Conservation (phyloP, 805 yeast genomes). For the Cyberlindnera meyerae region DNA sequence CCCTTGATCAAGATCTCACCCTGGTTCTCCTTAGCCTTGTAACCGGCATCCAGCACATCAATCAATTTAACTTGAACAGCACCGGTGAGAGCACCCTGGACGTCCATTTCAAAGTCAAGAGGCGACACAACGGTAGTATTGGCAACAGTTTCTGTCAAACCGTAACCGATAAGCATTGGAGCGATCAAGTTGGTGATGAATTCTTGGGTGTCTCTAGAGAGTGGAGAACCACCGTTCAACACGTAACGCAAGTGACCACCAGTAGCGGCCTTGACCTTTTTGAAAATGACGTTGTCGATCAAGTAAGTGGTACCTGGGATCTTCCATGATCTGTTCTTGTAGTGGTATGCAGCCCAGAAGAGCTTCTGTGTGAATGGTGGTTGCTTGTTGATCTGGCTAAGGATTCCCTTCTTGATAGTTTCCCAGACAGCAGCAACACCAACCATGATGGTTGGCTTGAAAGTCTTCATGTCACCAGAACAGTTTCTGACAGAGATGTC, state of each 20-base stretch:
- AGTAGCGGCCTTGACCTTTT: conserved; percentile 86
- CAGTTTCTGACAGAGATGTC: conserved; percentile 80
- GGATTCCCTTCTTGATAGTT: conserved; percentile 85
- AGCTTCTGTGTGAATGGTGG: conserved; percentile 67
- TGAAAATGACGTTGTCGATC: conserved; percentile 72
- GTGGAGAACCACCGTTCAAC: conserved; percentile 91
- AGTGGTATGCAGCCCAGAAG: conserved; percentile 83
- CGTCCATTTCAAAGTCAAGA: conserved; percentile 60
- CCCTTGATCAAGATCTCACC: conserved; percentile 90
- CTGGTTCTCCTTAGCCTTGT: conserved; percentile 82
- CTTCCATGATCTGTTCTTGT: conserved; percentile 61
- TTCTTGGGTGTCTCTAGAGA: conserved; percentile 74
- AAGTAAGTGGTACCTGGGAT: conserved; percentile 66
- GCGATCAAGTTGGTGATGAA: conserved; percentile 73
- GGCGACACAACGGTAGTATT: conserved; percentile 71
- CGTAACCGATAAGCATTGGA: conserved; percentile 92
- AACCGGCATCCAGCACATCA: conserved; percentile 89
- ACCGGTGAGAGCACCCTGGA: conserved; percentile 80
- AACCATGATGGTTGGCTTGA: conserved; percentile 90
- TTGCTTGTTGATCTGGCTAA: conserved; percentile 63
- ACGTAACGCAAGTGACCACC: conserved; percentile 78
- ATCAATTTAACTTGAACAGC: conserved; percentile 82
- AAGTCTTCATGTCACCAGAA: conserved; percentile 79
- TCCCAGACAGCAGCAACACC: conserved; percentile 99
- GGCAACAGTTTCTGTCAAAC: conserved; percentile 94